Evolutionary conservation across 768 basidiomycete genomes (phyloP).

Genomic region (Tephrocybe sp.): DNA sequence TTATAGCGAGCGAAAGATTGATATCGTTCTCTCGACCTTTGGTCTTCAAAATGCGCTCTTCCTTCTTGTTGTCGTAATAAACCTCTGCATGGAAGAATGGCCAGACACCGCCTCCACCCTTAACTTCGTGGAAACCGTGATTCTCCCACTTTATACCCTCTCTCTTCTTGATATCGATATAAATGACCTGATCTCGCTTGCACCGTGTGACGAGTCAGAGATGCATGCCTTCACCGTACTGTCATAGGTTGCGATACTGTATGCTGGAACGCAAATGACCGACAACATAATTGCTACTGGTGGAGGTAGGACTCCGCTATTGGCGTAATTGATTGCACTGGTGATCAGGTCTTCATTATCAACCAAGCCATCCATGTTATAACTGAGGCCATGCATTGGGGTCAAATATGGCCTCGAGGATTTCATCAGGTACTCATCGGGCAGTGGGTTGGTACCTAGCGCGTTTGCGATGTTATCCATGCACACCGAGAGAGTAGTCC

Average conservation of each 20-base stretch:
- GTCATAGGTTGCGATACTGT: slow-evolving; percentile 6
- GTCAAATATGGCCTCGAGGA: too few species aligned
- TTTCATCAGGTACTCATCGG: not conserved
- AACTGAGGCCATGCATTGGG: not conserved
- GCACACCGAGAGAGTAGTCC: not conserved
- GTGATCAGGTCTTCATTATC: not conserved
- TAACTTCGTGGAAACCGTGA: slow-evolving; percentile 5
- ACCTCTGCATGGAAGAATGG: slow-evolving; percentile 6
- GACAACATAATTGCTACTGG: not conserved
- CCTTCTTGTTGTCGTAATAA: not conserved
- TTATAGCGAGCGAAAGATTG: slow-evolving; percentile 2
- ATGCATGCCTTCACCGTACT: slow-evolving; percentile 1
- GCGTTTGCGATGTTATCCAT: not conserved
- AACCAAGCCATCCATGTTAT: not conserved
- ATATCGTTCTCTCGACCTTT: slow-evolving; percentile 4
- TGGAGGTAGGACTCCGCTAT: not conserved
- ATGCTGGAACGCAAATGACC: not conserved
- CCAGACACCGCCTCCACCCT: too few species aligned
- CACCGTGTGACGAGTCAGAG: not conserved
- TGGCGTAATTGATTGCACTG: not conserved
- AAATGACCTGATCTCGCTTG: slow-evolving; percentile 6
- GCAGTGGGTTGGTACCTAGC: not conserved
- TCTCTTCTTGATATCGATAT: slow-evolving; percentile 5
- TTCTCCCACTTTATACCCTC: slow-evolving; percentile 7
- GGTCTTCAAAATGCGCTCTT: slow-evolving; percentile 3